Conservation (phyloP, 1,284 basidiomycete species). For the Tylopilus sp. region DNA sequence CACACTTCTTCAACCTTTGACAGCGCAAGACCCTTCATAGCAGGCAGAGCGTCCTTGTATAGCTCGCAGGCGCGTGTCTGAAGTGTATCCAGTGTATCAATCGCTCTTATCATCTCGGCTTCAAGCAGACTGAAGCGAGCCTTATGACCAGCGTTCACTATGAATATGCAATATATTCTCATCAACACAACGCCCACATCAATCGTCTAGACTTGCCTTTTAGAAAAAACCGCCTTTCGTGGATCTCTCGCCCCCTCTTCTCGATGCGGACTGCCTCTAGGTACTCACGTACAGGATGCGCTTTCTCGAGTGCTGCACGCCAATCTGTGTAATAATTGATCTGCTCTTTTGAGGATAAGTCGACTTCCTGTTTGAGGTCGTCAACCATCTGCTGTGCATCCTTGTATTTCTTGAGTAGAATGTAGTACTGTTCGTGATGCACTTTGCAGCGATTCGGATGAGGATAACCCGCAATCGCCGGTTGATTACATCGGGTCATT, state of each 20-base stretch:
- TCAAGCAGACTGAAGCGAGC: constrained; percentile 42
- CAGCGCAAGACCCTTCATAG: too few relatives aligned
- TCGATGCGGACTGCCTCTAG: constrained; percentile 45
- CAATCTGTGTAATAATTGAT: constrained; percentile 32
- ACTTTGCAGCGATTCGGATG: constrained; percentile 32
- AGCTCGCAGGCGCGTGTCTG: constrained; percentile 33
- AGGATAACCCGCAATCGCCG: constrained; percentile 32
- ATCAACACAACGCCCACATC: not conserved
- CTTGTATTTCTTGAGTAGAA: constrained; percentile 43
- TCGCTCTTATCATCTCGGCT: constrained; percentile 38
- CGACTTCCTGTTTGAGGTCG: constrained; percentile 16
- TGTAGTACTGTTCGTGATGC: constrained; percentile 42
- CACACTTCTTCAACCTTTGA: too few relatives aligned
- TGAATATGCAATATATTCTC: too few relatives aligned
- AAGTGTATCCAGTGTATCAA: constrained; percentile 34
- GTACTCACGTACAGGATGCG: constrained; percentile 36
- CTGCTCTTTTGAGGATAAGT: constrained; percentile 32
- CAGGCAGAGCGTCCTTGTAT: constrained; percentile 4
- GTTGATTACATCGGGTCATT: constrained; percentile 32
- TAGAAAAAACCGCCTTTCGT: constrained; percentile 40
- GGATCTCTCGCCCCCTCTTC: constrained; percentile 38
- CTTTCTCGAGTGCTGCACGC: constrained; percentile 30
- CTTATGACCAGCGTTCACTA: constrained; percentile 45
- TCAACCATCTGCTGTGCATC: constrained; percentile 44
- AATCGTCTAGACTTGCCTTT: constrained; percentile 28